Base-by-base conservation (phyloP, 441 rosid genomes). In the Macaranga tanarius region DNA sequence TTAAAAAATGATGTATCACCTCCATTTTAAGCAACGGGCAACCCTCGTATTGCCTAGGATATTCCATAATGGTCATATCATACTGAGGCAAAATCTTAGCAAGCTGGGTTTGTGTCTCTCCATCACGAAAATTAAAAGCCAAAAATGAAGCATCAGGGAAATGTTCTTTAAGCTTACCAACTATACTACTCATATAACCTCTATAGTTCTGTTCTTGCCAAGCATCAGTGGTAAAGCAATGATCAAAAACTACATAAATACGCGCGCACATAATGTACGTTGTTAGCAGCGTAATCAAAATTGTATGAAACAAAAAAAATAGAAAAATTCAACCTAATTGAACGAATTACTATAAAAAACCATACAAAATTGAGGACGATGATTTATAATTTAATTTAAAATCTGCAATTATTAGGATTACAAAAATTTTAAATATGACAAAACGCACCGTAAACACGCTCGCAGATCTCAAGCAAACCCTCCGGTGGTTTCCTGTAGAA, bases 21-120 rank as follows among this genome's bases (percentile, higher is more conserved):
- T 95, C 99, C 84, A 95, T 89, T 60, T 90, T 80, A 56, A 95
- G 85, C 72, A 95, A 67, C 0, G 97, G 95, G 71, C 96, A 95
- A 50, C 98, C 96, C 75, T 95, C 96, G 20, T 92, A 91, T 62
- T 92, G 97, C 73, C 86, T 85, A 80, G 99, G 99, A 70, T 95
- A 95, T 84, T 95, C 98, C 99, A 95, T 95, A 63, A 92, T 84
- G 20, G 98, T 92, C 86, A 90, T 87, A 79, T 88, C 96, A 75
- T 86, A 83, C 69, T 89, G 87, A 28, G 95, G 88, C 68, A 95
- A 76, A 25, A 89, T 73, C 69, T 84, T 84, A 28, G 90, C 83
- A 75, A 91, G 79, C 48, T 79, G 82, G 80, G 90, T 91, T 55
- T 72, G 90, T 28, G 82, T 81, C 57, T 84, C 84, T 34, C 87